Base-by-base conservation (phyloP, 371 early-diverging fungal genomes). In the Mucor racemosus region DNA sequence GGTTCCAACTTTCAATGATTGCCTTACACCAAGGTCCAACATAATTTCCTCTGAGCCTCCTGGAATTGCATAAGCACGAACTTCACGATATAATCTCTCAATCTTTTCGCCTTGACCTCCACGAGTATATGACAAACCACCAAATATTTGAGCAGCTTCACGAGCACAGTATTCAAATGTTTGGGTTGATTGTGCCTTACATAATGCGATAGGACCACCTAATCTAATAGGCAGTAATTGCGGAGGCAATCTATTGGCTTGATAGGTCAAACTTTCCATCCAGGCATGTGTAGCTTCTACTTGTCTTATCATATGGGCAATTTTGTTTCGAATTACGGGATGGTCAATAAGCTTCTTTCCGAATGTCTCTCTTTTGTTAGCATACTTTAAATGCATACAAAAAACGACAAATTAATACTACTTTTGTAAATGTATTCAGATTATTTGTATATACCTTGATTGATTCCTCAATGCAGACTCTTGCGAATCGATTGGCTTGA, bases 401-500 rank as follows among this genome's bases (percentile, higher is more conserved):
- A 26, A 26, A 26, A 26, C 3, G 3, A 26, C 26, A 26, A 26
- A 26, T 26, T 26, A 26, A 26, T 26, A 26, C 26, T 26, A 26
- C 26, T 26, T 38, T 38, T 38, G 38, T 38, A 4, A 38, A 2
- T 26, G 26, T 26, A 26, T 3, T 26, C 26, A 26, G 26, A 11
- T 38, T 38, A 38, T 38, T 9, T 44, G 7, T 38, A 19, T 62
- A 15, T 38, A 62, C 62, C 62, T 92, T 91, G 73, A 94, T 70
- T 2, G 91, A 80, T 67, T 95, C 95, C 72, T 94, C 93, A 67
- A 88, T 86, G 67, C 95, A 94, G 11, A 94, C 93, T 70, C 96
- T 91, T 19, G 95, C 88, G 65, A 94, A 88, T 19, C 96, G 89
- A 44, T 81, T 93, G 19, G 94, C 92, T 76, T 96, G 95, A 74